phyloP scores from a whole-genome alignment of 495 filamentous ascomycete genomes.

The Xylaria palmicola region DNA sequence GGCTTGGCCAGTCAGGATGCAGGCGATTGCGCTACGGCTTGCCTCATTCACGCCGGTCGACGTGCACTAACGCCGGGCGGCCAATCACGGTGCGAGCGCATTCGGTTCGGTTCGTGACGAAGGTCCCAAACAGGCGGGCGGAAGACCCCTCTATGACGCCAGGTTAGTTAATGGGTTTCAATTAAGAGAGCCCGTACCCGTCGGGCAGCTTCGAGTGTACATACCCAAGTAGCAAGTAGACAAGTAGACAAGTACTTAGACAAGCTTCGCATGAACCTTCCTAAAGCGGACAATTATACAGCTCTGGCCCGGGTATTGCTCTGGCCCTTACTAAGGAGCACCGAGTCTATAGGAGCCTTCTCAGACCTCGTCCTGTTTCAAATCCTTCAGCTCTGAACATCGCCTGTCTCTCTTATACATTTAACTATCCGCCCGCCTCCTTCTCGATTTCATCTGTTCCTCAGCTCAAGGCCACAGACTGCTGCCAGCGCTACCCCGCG shows the following conservation, averaged over 20 bases:
- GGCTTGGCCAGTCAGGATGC: slow-evolving; percentile 4
- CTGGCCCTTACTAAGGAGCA: too few species aligned
- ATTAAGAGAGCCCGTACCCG: not conserved
- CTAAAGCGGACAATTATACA: not conserved
- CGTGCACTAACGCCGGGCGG: not conserved
- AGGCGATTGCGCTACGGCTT: not conserved
- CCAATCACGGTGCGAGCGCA: slow-evolving; percentile 14
- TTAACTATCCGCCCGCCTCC: too few species aligned
- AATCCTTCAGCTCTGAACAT: not conserved
- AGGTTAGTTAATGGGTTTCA: not conserved
- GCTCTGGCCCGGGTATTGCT: not conserved
- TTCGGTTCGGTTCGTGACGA: not conserved
- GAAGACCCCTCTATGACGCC: not conserved
- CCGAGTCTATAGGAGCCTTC: not conserved
- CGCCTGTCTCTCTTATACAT: too few species aligned
- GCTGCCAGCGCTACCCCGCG: too few species aligned
- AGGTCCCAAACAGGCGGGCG: not conserved
- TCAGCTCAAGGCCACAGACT: not conserved
- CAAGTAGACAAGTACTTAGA: too few species aligned
- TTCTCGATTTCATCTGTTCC: not conserved
- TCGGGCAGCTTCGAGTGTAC: not conserved
- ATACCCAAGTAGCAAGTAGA: too few species aligned
- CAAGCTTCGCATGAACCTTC: slow-evolving; percentile 2
- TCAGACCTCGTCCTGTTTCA: not conserved
- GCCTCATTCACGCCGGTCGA: not conserved